Conservation (phyloP, 345 rosid genomes). For the Linum tenue region DNA sequence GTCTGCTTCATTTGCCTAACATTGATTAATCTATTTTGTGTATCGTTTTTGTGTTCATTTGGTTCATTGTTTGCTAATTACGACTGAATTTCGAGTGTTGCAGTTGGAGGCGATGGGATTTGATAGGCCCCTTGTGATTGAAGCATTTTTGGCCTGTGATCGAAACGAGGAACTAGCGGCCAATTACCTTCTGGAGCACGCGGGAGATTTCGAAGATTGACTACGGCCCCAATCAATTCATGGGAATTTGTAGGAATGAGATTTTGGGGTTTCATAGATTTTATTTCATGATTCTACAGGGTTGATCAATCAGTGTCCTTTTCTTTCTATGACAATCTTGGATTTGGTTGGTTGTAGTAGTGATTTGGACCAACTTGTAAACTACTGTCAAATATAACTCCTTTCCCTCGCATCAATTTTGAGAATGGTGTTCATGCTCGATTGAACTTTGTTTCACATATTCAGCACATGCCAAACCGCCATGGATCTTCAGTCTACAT, state of each 20-base stretch:
- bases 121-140: conserved; percentile 81
- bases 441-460: too few relatives aligned
- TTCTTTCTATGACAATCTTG: background rate
- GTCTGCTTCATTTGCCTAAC: conserved; percentile 21
- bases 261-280: background rate
- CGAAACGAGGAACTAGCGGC: conserved; percentile 98
- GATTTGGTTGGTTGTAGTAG: background rate
- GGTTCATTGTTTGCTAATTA: background rate
- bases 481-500: too few relatives aligned
- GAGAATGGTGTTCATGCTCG: background rate
- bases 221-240: background rate
- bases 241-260: background rate
- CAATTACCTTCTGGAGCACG: conserved; percentile 85
- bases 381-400: background rate
- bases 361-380: background rate
- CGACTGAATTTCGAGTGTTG: background rate
- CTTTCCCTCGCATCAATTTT: background rate
- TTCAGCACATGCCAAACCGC: too few relatives aligned
- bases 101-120: conserved; percentile 98
- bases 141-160: conserved; percentile 97
- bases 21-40: background rate
- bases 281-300: background rate
- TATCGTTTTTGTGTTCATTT: too few relatives aligned
- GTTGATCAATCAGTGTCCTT: background rate
- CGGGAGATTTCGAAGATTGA: conserved; percentile 91